Evolutionary conservation across 2,329 filamentous ascomycete genomes (phyloP).

Genomic region (Aspergillus nomiae): DNA sequence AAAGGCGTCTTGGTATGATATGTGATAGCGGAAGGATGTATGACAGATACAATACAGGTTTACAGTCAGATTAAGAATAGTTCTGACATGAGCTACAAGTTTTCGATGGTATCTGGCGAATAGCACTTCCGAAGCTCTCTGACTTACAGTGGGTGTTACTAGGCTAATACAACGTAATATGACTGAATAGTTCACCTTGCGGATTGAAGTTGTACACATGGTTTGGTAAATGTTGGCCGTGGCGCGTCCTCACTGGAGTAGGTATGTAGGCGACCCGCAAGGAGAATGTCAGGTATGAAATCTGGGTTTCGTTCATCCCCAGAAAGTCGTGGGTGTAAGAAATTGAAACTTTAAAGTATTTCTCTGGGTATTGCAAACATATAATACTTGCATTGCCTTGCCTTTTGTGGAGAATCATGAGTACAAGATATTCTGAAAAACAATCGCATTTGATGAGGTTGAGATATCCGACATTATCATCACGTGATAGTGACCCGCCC

Average conservation of each 20-base stretch:
- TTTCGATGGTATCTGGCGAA: not conserved
- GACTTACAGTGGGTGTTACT: not conserved
- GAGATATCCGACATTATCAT: not conserved
- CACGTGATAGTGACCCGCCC: constrained; percentile 5
- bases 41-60: not conserved
- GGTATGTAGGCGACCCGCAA: not conserved
- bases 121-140: not conserved
- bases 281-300: not conserved
- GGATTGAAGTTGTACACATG: not conserved
- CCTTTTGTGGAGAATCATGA: not conserved
- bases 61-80: not conserved
- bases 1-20: not conserved
- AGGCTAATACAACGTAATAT: not conserved
- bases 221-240: not conserved
- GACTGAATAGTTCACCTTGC: too few relatives aligned
- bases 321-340: not conserved
- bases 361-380: not conserved
- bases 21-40: not conserved
- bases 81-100: not conserved
- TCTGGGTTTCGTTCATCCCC: not conserved
- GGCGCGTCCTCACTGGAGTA: not conserved
- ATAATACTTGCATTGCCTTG: not conserved
- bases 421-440: too few relatives aligned
- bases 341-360: not conserved
- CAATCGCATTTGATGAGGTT: not conserved